Percentiles rank a stretch among this genome's conserved stretches.
Conservation (phyloP, 441 rosid species). For the Flueggea neowawraea region DNA sequence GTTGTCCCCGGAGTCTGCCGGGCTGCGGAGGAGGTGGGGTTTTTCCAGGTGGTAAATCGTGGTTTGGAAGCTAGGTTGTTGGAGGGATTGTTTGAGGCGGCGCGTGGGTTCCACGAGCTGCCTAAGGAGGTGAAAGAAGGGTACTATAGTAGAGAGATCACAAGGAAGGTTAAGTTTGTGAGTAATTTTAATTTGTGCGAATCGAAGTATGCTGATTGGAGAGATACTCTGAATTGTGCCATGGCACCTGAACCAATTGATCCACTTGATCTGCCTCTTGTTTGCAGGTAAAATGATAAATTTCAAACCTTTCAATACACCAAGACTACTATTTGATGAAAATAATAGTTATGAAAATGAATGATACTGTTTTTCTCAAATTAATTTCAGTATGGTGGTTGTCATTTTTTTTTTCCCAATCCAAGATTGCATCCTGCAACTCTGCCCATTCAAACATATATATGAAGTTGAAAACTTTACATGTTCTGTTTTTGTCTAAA, state of each 20-base stretch:
- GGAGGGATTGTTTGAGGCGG: too few relatives aligned
- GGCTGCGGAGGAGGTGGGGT: constrained; percentile 11
- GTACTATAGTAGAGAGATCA: constrained; percentile 27
- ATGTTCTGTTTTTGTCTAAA: too few relatives aligned
- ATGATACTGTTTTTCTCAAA: too few relatives aligned
- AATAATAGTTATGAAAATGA: too few relatives aligned
- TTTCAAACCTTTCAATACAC: too few relatives aligned
- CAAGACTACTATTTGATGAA: too few relatives aligned
- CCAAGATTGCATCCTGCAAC: too few relatives aligned
- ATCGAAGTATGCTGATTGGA: constrained; percentile 36
- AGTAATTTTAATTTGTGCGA: constrained; percentile 40
- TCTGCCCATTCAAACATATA: too few relatives aligned
- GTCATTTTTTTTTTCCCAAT: too few relatives aligned
- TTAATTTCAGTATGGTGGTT: too few relatives aligned
- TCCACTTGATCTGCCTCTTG: constrained; percentile 34
- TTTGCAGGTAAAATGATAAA: constrained; percentile 30
- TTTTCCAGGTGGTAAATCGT: constrained; percentile 23
- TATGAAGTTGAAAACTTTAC: too few relatives aligned
- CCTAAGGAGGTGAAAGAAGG: constrained; percentile 20
- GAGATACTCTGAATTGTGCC: constrained; percentile 35
- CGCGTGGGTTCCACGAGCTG: constrained; percentile 39
- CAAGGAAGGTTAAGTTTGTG: constrained; percentile 24
- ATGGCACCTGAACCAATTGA: constrained; percentile 40
- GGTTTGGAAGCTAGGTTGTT: constrained; percentile 36
- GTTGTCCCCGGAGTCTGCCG: background rate